Conservation (phyloP, 2,329 filamentous ascomycete genomes). For the Epichloe aotearoae region DNA sequence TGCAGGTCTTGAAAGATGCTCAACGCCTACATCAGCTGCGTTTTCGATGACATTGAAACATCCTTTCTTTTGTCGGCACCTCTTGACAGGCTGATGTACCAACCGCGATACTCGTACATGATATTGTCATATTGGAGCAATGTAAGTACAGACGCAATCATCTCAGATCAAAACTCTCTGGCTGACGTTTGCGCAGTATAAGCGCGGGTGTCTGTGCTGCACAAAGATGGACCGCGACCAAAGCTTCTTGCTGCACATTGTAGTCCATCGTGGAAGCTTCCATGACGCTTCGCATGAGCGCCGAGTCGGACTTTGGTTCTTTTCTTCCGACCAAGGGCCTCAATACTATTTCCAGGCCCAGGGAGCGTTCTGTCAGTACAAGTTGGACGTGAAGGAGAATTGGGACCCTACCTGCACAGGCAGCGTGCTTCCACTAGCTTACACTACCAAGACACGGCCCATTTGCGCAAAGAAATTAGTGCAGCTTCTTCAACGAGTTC, state of each 20-base stretch:
- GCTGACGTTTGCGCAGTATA: background rate
- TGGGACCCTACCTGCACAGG: slow-evolving; percentile 7
- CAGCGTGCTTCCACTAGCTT: slow-evolving; percentile 7
- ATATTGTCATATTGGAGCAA: background rate
- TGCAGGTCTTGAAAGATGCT: background rate
- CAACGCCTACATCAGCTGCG: background rate
- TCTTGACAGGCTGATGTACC: background rate
- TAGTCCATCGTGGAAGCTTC: slow-evolving; percentile 8
- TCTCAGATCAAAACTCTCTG: background rate
- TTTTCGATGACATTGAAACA: background rate
- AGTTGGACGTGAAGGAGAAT: slow-evolving; percentile 7
- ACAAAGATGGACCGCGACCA: background rate
- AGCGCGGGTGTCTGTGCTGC: background rate
- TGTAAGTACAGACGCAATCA: background rate
- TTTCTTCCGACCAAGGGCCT: slow-evolving; percentile 2
- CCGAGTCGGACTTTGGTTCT: slow-evolving; percentile 7
- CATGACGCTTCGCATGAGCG: slow-evolving; percentile 7
- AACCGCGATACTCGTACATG: background rate
- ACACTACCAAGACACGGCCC: slow-evolving; percentile 5
- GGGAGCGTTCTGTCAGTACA: slow-evolving; percentile 1
- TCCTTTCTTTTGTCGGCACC: background rate
- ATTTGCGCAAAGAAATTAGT: slow-evolving; percentile 3
- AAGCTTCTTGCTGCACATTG: slow-evolving; percentile 7
- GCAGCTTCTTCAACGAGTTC: slow-evolving; percentile 4
- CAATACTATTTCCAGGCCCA: slow-evolving; percentile 7